Base-by-base conservation (phyloP, 1,284 basidiomycete genomes). In the Puccinia sorghi region DNA sequence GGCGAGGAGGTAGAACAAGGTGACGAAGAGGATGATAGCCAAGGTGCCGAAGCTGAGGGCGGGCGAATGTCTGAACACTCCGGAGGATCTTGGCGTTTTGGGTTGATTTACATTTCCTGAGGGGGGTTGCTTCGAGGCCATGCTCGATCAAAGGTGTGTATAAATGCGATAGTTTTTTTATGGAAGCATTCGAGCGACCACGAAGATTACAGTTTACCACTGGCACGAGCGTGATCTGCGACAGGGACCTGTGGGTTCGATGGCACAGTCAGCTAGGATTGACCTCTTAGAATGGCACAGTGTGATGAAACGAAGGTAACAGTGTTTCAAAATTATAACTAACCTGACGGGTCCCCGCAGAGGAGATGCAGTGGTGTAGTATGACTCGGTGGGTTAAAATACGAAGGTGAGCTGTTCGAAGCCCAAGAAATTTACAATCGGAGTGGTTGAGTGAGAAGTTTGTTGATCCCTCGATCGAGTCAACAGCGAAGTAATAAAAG, bases 1-100 rank as follows among this genome's bases (percentile, higher is more conserved):
- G 50, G 69, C 69, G 20, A 78, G 41, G 67, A 77, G 22, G 41
- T 67, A 77, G 41, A 67, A 66, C 25, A 70, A 41, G 59, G 46
- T 75, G 50, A 67, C 7, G n/a, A 41, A n/a, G 61, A 67, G 63
- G 61, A 61, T 17, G 32, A 27, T 25, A 15, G n/a, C 39, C 32
- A 63, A 11, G 27, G 39, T 15, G 46, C 46, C 52, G 66, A 69
- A 37, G 46, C 13, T 50, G 46, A 52, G 2, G 13, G 50, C 66
- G 48, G 52, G 9, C 9, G 66, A 69, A 25, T 39, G 66, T 11
- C 61, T 64, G 22, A n/a, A 64, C 25, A 41, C 17, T 12, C 41
- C 61, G 41, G 37, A 64, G 8, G 61, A 64, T 39, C 41, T 46
- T 39, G 61, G 13, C 20, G 46, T 64, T 46, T 64, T 64, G 37